These are phyloP conservation scores for Phytophthora syringae DNA, from an alignment of 352 stramenopile genomes.

Conservation along the genomic window DNA sequence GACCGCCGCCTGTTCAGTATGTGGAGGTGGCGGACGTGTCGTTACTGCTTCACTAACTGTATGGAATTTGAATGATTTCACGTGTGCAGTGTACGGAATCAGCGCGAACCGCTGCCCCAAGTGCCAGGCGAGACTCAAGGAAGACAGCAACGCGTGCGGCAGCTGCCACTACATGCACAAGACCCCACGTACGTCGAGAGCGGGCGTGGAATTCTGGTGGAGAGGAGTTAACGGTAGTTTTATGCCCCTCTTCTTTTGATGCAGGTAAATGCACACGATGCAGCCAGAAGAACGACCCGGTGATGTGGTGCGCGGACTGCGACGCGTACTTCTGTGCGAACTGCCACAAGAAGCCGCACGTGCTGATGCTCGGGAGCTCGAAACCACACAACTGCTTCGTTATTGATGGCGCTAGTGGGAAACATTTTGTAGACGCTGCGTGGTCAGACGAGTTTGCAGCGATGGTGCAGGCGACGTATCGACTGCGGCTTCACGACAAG, in stretches of 20 bases:
- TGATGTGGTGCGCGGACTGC: conserved; percentile 74
- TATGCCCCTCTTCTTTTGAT: conserved; percentile 2
- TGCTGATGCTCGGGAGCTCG: conserved; percentile 46
- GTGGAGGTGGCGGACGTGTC: not conserved
- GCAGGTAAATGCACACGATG: conserved; percentile 58
- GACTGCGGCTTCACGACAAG: conserved; percentile 38
- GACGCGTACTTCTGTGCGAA: conserved; percentile 66
- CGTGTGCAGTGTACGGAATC: conserved; percentile 67
- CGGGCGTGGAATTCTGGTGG: not conserved
- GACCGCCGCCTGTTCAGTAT: conserved; percentile 62
- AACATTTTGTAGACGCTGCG: conserved; percentile 45
- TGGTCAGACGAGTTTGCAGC: conserved; percentile 48
- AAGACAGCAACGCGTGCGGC: conserved; percentile 39
- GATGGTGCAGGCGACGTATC: conserved; percentile 40
- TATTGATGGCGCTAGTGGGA: conserved; percentile 62
- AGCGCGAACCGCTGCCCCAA: conserved; percentile 53
- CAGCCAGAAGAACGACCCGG: conserved; percentile 33
- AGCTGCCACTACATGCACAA: conserved; percentile 53
- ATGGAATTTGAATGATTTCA: conserved; percentile 7
- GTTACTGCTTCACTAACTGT: not conserved
- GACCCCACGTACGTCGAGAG: conserved; percentile 36
- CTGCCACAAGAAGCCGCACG: conserved; percentile 63
- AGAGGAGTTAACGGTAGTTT: conserved; percentile 1
- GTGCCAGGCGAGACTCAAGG: conserved; percentile 50
- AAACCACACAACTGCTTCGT: conserved; percentile 59